These are phyloP conservation scores for Eucalyptus pauciflora DNA, from an alignment of 345 rosid species.

Conservation along the genomic window DNA sequence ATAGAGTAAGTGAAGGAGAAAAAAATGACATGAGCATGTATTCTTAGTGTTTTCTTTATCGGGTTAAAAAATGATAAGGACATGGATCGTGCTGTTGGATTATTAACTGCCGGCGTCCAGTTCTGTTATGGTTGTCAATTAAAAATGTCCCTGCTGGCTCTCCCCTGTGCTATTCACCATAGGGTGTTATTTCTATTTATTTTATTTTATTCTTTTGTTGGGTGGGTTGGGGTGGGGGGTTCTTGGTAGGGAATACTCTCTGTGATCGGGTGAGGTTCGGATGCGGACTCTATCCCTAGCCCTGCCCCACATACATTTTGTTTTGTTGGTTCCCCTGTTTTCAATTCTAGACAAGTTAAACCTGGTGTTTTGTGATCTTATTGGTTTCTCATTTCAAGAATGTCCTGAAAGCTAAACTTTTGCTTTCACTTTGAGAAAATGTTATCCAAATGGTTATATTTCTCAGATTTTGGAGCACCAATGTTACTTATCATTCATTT, in stretches of 20 bases:
- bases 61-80: neutral
- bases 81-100: neutral
- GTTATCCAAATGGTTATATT: neutral
- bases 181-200: neutral
- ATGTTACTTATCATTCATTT: neutral
- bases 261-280: neutral
- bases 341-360: neutral
- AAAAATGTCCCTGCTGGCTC: neutral
- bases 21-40: neutral
- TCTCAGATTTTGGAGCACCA: neutral
- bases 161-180: neutral
- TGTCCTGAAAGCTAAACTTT: neutral
- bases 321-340: neutral
- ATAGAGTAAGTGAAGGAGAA: neutral
- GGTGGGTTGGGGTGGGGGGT: neutral
- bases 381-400: neutral
- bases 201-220: neutral
- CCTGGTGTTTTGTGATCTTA: neutral
- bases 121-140: neutral
- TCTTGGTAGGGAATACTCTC: neutral
- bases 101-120: neutral
- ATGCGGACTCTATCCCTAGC: neutral
- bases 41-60: neutral
- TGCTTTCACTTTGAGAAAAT: neutral
- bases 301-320: neutral